A percentile compares a stretch with the other conserved stretches of the same genome.
Evolutionary conservation across 139 green algal species (phyloP).

Genomic region (Volvox reticuliferus): DNA sequence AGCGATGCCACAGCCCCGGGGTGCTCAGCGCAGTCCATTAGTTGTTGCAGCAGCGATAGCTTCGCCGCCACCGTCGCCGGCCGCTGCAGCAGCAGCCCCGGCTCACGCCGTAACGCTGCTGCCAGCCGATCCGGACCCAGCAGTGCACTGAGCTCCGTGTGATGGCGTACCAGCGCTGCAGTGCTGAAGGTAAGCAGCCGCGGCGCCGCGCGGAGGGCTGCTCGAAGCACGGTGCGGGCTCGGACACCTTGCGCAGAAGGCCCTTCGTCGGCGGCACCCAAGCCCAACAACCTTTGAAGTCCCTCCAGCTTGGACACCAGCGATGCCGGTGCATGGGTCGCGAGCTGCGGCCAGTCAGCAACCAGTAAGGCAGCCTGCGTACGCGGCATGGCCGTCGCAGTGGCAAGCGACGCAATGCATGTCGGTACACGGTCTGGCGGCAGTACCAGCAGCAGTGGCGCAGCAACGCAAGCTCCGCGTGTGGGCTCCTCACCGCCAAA

Average conservation of each 20-base stretch:
- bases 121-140: not conserved
- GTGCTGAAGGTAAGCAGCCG: constrained; percentile 49
- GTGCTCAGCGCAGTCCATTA: constrained; percentile 6
- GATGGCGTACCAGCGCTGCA: not conserved
- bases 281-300: constrained; percentile 21
- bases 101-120: constrained; percentile 31
- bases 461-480: not conserved
- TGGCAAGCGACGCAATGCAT: not conserved
- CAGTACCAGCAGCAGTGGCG: constrained; percentile 49
- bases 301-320: constrained; percentile 28
- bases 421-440: not conserved
- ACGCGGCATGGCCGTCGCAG: not conserved
- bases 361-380: not conserved
- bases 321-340: not conserved
- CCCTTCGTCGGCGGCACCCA: not conserved
- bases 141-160: constrained; percentile 1
- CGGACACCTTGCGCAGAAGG: too few species aligned
- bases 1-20: not conserved
- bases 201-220: constrained; percentile 26
- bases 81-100: constrained; percentile 42
- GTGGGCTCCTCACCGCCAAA: not conserved
- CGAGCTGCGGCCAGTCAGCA: constrained; percentile 18
- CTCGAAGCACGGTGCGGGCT: not conserved
- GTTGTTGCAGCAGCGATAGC: constrained; percentile 33
- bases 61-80: not conserved